A percentile compares a stretch with the other conserved stretches of the same genome.
These are phyloP conservation scores for Lanmaoa pseudosensibilis DNA, from an alignment of 768 basidiomycete species.

Conservation along the genomic window DNA sequence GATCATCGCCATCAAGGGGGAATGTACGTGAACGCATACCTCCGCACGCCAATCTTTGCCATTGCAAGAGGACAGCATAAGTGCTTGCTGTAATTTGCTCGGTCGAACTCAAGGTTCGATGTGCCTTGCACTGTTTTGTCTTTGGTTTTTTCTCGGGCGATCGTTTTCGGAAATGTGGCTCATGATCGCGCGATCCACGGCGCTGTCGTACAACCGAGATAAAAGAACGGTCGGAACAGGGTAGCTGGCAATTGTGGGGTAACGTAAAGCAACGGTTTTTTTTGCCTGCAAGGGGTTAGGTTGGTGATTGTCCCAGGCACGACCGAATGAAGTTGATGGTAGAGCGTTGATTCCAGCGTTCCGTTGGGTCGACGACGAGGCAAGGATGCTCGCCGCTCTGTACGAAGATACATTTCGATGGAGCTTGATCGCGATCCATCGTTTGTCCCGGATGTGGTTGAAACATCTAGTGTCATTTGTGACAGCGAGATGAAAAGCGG, in stretches of 20 bases:
- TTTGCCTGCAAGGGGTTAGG: neutral
- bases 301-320: conserved; percentile 4
- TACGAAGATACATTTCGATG: neutral
- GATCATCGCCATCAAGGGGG: conserved; percentile 10
- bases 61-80: conserved; percentile 3
- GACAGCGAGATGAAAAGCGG: neutral
- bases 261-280: conserved; percentile 2
- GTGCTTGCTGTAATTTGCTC: neutral
- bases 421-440: neutral
- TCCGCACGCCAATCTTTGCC: conserved; percentile 19
- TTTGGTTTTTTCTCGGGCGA: neutral
- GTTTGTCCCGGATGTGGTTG: neutral
- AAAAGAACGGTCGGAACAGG: neutral
- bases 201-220: neutral
- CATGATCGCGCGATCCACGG: neutral
- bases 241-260: neutral
- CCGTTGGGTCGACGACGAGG: neutral
- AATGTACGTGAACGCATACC: neutral
- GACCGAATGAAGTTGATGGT: neutral
- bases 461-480: neutral
- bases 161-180: neutral
- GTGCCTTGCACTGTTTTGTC: neutral
- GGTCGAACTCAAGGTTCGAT: neutral
- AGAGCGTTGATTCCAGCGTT: neutral
- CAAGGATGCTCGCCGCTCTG: neutral